Evolutionary conservation across 2,329 filamentous ascomycete genomes (phyloP).

Genomic region (Plenodomus lindquistii): DNA sequence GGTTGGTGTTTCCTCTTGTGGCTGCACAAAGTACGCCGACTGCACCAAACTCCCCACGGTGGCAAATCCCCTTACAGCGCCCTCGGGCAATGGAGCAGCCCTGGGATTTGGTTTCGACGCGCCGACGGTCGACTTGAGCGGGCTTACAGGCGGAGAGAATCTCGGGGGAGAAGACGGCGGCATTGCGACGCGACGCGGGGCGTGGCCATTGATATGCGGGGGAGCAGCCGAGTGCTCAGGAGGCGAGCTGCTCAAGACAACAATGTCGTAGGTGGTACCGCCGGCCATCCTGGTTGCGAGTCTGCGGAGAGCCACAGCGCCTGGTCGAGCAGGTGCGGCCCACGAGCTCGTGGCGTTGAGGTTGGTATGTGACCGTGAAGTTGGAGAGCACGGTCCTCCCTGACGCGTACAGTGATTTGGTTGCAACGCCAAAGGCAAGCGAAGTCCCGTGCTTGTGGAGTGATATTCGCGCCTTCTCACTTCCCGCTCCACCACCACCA

Average conservation of each 20-base stretch:
- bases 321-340: neutral
- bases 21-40: conserved; percentile 31
- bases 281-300: conserved; percentile 26
- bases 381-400: neutral
- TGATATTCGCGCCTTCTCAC: too few relatives aligned
- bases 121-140: conserved; percentile 16
- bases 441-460: neutral
- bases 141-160: conserved; percentile 26
- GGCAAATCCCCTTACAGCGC: conserved; percentile 36
- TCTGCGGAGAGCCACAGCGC: conserved; percentile 8
- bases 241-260: conserved; percentile 42
- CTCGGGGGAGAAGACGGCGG: conserved; percentile 24
- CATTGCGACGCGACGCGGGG: conserved; percentile 37
- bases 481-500: neutral
- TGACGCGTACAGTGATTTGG: neutral
- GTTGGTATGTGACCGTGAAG: neutral
- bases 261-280: conserved; percentile 28
- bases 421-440: neutral
- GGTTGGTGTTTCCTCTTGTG: conserved; percentile 14
- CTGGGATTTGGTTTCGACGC: conserved; percentile 35
- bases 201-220: conserved; percentile 18
- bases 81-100: conserved; percentile 30
- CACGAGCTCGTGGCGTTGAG: conserved; percentile 1
- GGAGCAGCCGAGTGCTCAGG: conserved; percentile 36
- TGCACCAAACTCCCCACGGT: conserved; percentile 39